Percentiles rank a stretch among this genome's conserved stretches.
phyloP scores from a whole-genome alignment of 495 filamentous ascomycete genomes.

The Annulohypoxylon moriforme region DNA sequence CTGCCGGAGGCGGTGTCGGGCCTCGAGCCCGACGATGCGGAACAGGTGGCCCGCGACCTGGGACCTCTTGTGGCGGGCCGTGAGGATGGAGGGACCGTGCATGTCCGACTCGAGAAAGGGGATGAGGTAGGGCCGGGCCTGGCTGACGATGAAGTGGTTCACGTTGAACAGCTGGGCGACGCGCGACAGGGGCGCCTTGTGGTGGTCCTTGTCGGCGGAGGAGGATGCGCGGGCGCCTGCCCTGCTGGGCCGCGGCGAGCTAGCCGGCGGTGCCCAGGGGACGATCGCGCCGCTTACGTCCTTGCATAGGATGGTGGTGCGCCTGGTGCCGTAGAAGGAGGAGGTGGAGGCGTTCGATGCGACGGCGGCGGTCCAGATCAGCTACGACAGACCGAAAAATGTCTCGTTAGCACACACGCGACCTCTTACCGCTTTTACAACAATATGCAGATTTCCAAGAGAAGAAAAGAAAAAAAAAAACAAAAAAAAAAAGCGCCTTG shows the following conservation, averaged over 20 bases:
- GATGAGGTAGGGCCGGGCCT: conserved; percentile 81
- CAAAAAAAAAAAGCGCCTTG: neutral
- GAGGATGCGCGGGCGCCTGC: conserved; percentile 64
- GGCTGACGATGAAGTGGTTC: conserved; percentile 86
- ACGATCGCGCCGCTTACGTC: conserved; percentile 79
- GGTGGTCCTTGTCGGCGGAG: conserved; percentile 71
- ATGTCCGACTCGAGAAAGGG: conserved; percentile 87
- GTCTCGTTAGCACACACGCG: conserved; percentile 28
- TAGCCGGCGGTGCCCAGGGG: conserved; percentile 78
- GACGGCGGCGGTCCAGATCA: conserved; percentile 93
- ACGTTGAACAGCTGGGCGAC: conserved; percentile 95
- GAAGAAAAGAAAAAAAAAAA: neutral
- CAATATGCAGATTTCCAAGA: neutral
- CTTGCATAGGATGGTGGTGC: conserved; percentile 83
- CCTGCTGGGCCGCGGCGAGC: conserved; percentile 77
- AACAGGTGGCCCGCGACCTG: conserved; percentile 72
- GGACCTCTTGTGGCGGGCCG: conserved; percentile 66
- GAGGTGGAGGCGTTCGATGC: conserved; percentile 87
- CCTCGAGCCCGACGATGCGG: conserved; percentile 76
- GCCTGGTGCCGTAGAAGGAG: conserved; percentile 67
- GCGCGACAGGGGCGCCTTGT: conserved; percentile 82
- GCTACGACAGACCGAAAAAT: conserved; percentile 50
- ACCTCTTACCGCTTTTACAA: neutral
- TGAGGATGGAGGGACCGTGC: conserved; percentile 73
- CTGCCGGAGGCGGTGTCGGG: conserved; percentile 84